These are phyloP conservation scores for Epichloe gansuensis DNA, from an alignment of 2,329 filamentous ascomycete genomes.

Conservation along the genomic window DNA sequence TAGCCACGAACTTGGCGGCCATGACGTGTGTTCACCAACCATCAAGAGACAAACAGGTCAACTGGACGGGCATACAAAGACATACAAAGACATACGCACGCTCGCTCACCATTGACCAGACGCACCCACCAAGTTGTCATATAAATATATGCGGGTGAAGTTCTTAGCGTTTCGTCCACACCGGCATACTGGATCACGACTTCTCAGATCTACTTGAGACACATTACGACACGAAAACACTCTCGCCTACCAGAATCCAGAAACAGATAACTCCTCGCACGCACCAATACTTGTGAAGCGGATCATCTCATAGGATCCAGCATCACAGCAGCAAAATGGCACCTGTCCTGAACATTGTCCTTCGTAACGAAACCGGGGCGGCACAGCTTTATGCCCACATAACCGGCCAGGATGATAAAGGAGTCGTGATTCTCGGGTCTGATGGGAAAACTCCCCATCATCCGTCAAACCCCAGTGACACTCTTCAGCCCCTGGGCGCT, in stretches of 20 bases:
- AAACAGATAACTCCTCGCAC: no score
- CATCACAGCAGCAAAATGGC: conserved; percentile 4
- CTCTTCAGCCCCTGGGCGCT: conserved; percentile 37
- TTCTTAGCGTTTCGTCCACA: no score
- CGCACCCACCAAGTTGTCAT: neutral
- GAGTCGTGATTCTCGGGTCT: conserved; percentile 48
- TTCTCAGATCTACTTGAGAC: neutral
- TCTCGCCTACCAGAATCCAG: no score
- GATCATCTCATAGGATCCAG: neutral
- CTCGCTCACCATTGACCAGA: neutral
- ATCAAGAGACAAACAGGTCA: neutral
- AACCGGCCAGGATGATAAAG: conserved; percentile 49
- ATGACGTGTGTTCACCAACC: neutral
- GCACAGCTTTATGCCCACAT: conserved; percentile 52
- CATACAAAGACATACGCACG: no score
- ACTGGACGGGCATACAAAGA: neutral
- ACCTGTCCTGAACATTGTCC: conserved; percentile 39
- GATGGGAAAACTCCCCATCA: conserved; percentile 57
- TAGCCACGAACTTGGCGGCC: neutral
- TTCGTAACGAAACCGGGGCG: conserved; percentile 55
- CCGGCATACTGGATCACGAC: neutral
- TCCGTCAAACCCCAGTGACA: conserved; percentile 43
- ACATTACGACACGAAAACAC: no score
- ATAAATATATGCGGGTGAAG: no score
- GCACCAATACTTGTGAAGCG: no score